phyloP scores from a whole-genome alignment of 192 early-diverging fungal genomes.

The Geosiphon pyriformis region DNA sequence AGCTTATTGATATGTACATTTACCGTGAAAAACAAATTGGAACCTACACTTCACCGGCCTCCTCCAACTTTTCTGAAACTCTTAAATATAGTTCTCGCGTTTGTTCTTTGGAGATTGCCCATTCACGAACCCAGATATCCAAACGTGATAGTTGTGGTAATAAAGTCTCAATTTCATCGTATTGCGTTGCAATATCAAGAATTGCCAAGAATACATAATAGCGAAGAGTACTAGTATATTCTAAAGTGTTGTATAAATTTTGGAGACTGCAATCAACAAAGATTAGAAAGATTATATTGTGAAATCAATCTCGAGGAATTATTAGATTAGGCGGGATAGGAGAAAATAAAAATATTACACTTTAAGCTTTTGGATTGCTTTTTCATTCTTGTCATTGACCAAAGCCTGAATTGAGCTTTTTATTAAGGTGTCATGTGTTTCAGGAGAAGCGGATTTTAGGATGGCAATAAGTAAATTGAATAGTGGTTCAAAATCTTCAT shows the following conservation, averaged over 20 bases:
- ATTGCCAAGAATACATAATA: conserved; percentile 69
- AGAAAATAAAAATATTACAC: too few species aligned
- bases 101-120: conserved; percentile 57
- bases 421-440: conserved; percentile 11
- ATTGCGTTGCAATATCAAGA: conserved; percentile 64
- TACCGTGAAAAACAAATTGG: too few species aligned
- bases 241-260: conserved; percentile 83
- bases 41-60: conserved; percentile 55
- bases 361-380: conserved; percentile 21
- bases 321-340: too few species aligned
- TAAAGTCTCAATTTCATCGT: conserved; percentile 63
- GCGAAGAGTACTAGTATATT: conserved; percentile 47
- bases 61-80: conserved; percentile 57
- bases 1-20: background rate
- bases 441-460: conserved; percentile 20
- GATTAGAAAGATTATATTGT: conserved; percentile 30
- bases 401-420: conserved; percentile 6
- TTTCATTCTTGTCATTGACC: conserved; percentile 4
- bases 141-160: conserved; percentile 58
- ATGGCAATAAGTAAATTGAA: conserved; percentile 20
- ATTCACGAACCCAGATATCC: conserved; percentile 61
- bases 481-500: conserved; percentile 15
- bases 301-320: conserved; percentile 21
- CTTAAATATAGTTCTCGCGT: conserved; percentile 56
- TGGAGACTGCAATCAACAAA: conserved; percentile 49